phyloP scores from a whole-genome alignment of 2,329 filamentous ascomycete genomes.

The Metarhizium album region DNA sequence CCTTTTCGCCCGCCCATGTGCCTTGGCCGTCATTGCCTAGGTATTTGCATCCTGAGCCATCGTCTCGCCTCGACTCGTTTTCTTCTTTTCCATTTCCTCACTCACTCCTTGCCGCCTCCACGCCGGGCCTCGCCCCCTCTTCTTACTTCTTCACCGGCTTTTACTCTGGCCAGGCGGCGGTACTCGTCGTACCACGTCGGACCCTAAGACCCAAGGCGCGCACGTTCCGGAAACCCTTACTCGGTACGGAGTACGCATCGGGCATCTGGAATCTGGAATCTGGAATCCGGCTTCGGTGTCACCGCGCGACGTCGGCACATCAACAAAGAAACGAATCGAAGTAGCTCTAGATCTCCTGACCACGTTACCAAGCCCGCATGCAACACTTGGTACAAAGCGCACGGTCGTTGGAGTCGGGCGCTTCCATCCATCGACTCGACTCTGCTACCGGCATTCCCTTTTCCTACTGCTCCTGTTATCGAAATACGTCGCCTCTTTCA shows the following conservation, averaged over 20 bases:
- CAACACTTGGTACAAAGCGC: background rate
- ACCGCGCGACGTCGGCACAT: background rate
- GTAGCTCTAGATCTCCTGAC: background rate
- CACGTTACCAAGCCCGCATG: background rate
- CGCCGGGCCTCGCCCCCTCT: background rate
- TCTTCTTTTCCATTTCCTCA: background rate
- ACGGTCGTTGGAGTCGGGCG: background rate
- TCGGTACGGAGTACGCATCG: too few species aligned
- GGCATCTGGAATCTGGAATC: background rate
- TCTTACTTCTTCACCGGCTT: background rate
- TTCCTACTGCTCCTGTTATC: background rate
- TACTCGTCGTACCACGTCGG: background rate
- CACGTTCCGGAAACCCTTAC: background rate
- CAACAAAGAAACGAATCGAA: background rate
- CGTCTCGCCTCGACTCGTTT: background rate
- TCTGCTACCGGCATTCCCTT: background rate
- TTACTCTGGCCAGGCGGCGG: background rate
- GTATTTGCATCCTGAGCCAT: background rate
- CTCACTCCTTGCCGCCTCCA: background rate
- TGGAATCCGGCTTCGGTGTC: background rate
- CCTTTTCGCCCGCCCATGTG: background rate
- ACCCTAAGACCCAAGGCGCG: background rate
- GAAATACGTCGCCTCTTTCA: background rate
- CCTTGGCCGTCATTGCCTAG: background rate
- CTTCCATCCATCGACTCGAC: background rate